These are phyloP conservation scores for Actinomortierella ambigua DNA, from an alignment of 371 early-diverging fungal genomes.

Conservation along the genomic window DNA sequence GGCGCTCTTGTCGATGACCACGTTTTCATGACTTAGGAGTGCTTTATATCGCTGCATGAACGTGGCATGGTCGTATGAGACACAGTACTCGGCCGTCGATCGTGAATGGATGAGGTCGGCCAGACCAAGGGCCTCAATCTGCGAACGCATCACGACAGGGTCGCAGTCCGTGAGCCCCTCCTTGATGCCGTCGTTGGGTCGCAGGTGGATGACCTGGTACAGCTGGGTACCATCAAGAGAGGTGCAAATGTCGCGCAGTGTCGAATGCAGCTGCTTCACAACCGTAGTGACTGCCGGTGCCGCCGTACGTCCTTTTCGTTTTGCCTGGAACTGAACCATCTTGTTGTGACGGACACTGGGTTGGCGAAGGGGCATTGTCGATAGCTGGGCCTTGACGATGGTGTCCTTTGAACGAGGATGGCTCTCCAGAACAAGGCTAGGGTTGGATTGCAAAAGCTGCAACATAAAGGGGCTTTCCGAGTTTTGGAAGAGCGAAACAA, in stretches of 20 bases:
- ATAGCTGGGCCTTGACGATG: constrained; percentile 67
- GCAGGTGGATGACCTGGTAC: constrained; percentile 86
- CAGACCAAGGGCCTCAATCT: constrained; percentile 31
- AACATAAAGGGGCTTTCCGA: constrained; percentile 68
- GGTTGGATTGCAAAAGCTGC: constrained; percentile 59
- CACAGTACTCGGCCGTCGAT: constrained; percentile 27
- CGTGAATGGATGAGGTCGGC: constrained; percentile 24
- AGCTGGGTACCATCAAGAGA: constrained; percentile 78
- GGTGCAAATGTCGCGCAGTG: constrained; percentile 72
- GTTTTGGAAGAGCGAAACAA: constrained; percentile 83
- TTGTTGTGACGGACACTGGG: constrained; percentile 59
- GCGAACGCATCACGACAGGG: constrained; percentile 35
- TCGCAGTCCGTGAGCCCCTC: constrained; percentile 38
- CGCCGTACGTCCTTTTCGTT: constrained; percentile 22
- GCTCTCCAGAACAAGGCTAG: constrained; percentile 56
- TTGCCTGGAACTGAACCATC: constrained; percentile 24
- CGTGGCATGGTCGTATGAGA: constrained; percentile 32
- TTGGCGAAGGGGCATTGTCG: constrained; percentile 57
- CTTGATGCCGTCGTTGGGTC: constrained; percentile 72
- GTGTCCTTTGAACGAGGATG: constrained; percentile 66
- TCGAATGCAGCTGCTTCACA: constrained; percentile 70
- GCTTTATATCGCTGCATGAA: constrained; percentile 34
- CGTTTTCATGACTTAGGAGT: constrained; percentile 20
- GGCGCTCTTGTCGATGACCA: constrained; percentile 11
- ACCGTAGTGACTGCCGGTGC: constrained; percentile 63